These are phyloP conservation scores for Colletotrichum graminicola DNA, from an alignment of 2,329 filamentous ascomycete genomes.

Conservation along the genomic window DNA sequence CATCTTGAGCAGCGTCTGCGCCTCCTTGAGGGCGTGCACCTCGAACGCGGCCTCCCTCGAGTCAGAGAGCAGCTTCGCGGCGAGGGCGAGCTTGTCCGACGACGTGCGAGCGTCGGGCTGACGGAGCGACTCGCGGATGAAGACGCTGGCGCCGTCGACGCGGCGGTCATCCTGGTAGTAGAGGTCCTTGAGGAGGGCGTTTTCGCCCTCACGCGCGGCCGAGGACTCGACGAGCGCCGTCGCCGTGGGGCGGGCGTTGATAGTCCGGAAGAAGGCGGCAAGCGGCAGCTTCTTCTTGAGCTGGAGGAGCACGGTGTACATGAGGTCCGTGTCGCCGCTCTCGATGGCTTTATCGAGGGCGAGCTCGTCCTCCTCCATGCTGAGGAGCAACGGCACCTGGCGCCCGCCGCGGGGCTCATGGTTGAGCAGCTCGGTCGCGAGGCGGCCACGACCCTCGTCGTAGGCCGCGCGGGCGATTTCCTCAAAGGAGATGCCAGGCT, in stretches of 20 bases:
- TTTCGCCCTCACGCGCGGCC: slow-evolving; percentile 77
- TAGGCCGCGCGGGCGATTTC: slow-evolving; percentile 93
- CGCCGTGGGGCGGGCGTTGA: slow-evolving; percentile 87
- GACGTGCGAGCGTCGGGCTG: slow-evolving; percentile 78
- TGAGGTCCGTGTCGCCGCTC: slow-evolving; percentile 92
- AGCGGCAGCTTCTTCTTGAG: slow-evolving; percentile 91
- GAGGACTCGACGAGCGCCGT: slow-evolving; percentile 90
- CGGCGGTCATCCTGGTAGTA: slow-evolving; percentile 98
- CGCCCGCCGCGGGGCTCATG: slow-evolving; percentile 95
- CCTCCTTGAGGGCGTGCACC: slow-evolving; percentile 81
- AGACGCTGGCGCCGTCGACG: slow-evolving; percentile 87
- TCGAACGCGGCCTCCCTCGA: slow-evolving; percentile 84
- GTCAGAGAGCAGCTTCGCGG: slow-evolving; percentile 84
- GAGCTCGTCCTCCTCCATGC: slow-evolving; percentile 95
- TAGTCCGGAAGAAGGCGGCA: slow-evolving; percentile 90
- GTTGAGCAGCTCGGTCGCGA: slow-evolving; percentile 92
- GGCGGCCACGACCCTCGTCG: slow-evolving; percentile 88
- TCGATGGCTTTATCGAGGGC: slow-evolving; percentile 97
- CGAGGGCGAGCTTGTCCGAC: slow-evolving; percentile 89
- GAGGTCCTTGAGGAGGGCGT: slow-evolving; percentile 89
- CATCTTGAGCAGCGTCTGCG: slow-evolving; percentile 81
- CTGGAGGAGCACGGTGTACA: slow-evolving; percentile 89
- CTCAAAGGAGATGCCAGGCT: slow-evolving; percentile 95
- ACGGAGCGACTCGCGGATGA: slow-evolving; percentile 84
- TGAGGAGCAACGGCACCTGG: slow-evolving; percentile 91